Evolutionary conservation across 192 early-diverging fungal genomes (phyloP).

Genomic region (Coemansia sp.): DNA sequence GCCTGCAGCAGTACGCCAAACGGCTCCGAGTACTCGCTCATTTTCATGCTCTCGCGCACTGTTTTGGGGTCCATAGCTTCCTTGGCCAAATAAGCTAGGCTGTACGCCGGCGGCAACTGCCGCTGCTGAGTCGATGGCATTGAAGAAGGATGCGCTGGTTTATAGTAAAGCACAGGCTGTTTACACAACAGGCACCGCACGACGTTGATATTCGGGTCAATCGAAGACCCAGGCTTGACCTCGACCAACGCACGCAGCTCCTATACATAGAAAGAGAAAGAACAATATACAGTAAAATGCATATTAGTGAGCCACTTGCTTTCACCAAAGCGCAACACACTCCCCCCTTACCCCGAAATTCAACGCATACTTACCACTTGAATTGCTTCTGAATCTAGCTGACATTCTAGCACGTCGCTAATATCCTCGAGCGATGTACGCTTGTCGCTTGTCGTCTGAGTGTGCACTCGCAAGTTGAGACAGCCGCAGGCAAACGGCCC

Average conservation of each 20-base stretch:
- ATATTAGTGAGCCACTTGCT: neutral
- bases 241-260: constrained; percentile 39
- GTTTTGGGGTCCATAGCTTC: constrained; percentile 22
- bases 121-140: constrained; percentile 3
- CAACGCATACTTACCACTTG: constrained; percentile 36
- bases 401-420: constrained; percentile 41
- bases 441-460: constrained; percentile 16
- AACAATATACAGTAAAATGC: neutral
- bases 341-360: too few relatives aligned
- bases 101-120: constrained; percentile 28
- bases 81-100: constrained; percentile 27
- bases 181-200: constrained; percentile 54
- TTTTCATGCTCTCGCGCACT: constrained; percentile 18
- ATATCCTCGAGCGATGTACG: constrained; percentile 45
- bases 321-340: neutral
- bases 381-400: constrained; percentile 32
- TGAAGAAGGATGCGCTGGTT: neutral
- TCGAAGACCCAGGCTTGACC: constrained; percentile 50
- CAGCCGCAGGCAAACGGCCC: constrained; percentile 33
- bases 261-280: constrained; percentile 10
- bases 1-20: constrained; percentile 43
- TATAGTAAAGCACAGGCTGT: constrained; percentile 38
- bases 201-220: constrained; percentile 52
- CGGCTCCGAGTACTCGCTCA: constrained; percentile 46
- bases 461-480: constrained; percentile 45